phyloP scores from a whole-genome alignment of 257 asterid species.

The Solanum clarkiae region DNA sequence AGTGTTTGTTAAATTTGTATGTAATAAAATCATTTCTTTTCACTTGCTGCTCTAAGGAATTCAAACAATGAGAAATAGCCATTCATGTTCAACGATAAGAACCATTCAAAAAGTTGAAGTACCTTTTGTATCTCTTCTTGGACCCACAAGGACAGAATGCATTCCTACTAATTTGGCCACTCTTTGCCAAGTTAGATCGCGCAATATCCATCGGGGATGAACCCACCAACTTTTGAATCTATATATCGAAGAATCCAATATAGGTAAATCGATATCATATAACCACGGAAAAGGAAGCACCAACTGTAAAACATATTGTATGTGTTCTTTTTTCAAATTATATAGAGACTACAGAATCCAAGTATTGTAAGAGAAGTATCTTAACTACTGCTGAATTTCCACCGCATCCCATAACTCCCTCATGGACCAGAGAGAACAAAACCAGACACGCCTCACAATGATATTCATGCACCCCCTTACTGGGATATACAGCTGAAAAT shows the following conservation, averaged over 20 bases:
- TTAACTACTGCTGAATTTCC: background rate
- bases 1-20: background rate
- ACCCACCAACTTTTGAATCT: constrained; percentile 90
- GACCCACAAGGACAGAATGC: constrained; percentile 93
- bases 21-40: background rate
- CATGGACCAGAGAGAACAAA: background rate
- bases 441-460: background rate
- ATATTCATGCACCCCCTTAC: background rate
- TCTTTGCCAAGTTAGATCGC: constrained; percentile 65
- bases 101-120: background rate
- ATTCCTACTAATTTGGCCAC: constrained; percentile 80
- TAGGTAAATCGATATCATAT: background rate
- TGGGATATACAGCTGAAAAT: background rate
- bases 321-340: background rate
- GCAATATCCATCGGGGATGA: constrained; percentile 78
- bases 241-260: background rate
- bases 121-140: constrained; percentile 83
- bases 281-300: background rate
- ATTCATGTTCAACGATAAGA: background rate
- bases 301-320: background rate
- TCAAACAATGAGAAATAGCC: background rate
- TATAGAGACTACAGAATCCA: background rate
- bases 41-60: background rate
- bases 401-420: background rate
- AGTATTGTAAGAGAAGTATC: background rate